These are phyloP conservation scores for Cercospora citrullina DNA, from an alignment of 2,329 filamentous ascomycete genomes.

Conservation along the genomic window DNA sequence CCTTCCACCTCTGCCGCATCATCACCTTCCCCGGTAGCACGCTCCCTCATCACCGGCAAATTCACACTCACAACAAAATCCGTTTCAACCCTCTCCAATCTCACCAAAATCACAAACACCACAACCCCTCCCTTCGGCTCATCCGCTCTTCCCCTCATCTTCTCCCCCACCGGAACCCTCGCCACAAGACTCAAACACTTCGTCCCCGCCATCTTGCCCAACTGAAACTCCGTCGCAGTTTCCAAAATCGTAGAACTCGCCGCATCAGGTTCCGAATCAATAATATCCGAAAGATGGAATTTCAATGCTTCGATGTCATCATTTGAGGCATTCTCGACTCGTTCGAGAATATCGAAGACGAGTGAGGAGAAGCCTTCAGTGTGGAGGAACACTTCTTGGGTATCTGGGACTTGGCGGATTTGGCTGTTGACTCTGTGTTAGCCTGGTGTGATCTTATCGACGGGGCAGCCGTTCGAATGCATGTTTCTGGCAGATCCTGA, in stretches of 20 bases:
- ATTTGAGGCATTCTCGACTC: conserved; percentile 64
- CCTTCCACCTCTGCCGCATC: conserved; percentile 62
- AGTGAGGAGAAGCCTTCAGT: conserved; percentile 79
- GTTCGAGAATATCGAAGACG: conserved; percentile 87
- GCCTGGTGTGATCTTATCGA: no score
- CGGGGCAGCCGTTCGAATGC: no score
- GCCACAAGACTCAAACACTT: conserved; percentile 71
- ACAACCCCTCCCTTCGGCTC: conserved; percentile 55
- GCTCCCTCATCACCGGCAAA: conserved; percentile 77
- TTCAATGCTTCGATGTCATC: conserved; percentile 66
- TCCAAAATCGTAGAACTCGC: not conserved
- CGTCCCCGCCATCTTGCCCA: conserved; percentile 46
- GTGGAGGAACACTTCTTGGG: conserved; percentile 92
- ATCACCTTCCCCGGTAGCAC: conserved; percentile 61
- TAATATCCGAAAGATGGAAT: conserved; percentile 53
- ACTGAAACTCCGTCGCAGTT: not conserved
- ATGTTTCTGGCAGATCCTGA: not conserved
- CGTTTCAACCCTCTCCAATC: conserved; percentile 71
- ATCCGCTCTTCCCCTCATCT: conserved; percentile 48
- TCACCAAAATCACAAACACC: conserved; percentile 70
- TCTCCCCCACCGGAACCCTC: conserved; percentile 48
- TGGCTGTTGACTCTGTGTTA: conserved; percentile 49
- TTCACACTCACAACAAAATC: conserved; percentile 87
- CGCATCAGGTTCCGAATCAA: conserved; percentile 30
- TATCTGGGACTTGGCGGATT: conserved; percentile 74